Conservation (phyloP, 2,329 filamentous ascomycete species). For the Botrytis byssoidea region DNA sequence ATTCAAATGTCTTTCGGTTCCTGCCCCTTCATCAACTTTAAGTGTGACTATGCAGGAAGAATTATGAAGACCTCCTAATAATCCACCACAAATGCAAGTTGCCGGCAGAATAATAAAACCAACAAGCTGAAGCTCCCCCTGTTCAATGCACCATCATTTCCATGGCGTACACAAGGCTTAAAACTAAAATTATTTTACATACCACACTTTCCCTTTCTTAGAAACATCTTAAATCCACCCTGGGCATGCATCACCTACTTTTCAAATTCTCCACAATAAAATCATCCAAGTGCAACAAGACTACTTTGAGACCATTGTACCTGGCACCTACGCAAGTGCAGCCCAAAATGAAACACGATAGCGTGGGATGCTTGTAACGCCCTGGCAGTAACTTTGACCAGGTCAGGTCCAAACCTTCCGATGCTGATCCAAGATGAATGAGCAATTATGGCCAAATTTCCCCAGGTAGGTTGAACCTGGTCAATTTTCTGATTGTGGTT, state of each 20-base stretch:
- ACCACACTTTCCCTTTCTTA: conserved; percentile 1
- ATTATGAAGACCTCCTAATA: neutral
- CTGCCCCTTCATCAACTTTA: conserved; percentile 9
- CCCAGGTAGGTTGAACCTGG: conserved; percentile 20
- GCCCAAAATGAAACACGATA: conserved; percentile 39
- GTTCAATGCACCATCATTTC: conserved; percentile 1
- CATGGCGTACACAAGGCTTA: conserved; percentile 9
- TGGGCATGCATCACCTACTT: neutral
- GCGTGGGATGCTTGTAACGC: conserved; percentile 36
- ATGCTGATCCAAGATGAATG: conserved; percentile 20
- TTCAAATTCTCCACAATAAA: conserved; percentile 10
- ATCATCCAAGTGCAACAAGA: conserved; percentile 21
- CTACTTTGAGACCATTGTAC: conserved; percentile 19
- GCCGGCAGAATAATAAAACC: conserved; percentile 1
- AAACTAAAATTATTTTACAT: conserved; percentile 15
- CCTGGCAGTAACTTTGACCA: conserved; percentile 22
- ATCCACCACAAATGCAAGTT: conserved; percentile 2
- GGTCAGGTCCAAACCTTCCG: conserved; percentile 19
- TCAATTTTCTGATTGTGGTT: conserved; percentile 13
- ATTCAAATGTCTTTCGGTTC: neutral
- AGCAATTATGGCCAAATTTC: conserved; percentile 21
- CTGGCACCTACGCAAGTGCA: conserved; percentile 16
- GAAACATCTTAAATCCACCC: conserved; percentile 1
- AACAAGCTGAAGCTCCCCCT: conserved; percentile 14
- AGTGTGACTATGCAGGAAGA: conserved; percentile 1